Percentiles rank a stretch among this genome's conserved stretches.
phyloP scores from a whole-genome alignment of 1,284 basidiomycete species.

The Coriolopsis trogii region DNA sequence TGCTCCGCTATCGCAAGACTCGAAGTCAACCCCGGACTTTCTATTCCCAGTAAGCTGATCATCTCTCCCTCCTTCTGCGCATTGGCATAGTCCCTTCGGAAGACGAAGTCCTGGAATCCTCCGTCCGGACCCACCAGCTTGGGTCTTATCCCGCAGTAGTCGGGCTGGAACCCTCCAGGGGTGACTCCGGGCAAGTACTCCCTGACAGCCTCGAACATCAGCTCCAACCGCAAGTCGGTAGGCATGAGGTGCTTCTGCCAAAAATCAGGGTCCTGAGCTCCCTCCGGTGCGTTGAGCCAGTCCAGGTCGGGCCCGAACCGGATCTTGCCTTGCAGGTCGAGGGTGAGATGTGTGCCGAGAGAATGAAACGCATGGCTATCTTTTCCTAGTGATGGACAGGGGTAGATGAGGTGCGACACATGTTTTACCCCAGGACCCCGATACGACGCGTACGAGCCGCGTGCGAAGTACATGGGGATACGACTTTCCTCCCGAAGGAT shows the following conservation, averaged over 20 bases:
- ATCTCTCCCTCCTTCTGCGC: slow-evolving; percentile 46
- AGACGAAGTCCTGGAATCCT: slow-evolving; percentile 86
- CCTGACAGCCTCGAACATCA: slow-evolving; percentile 71
- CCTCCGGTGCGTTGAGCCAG: slow-evolving; percentile 68
- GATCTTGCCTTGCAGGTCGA: slow-evolving; percentile 87
- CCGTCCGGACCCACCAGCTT: slow-evolving; percentile 79
- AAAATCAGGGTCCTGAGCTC: slow-evolving; percentile 59
- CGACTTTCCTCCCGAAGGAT: slow-evolving; percentile 58
- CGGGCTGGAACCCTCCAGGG: slow-evolving; percentile 72
- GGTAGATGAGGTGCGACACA: slow-evolving; percentile 86
- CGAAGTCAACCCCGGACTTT: slow-evolving; percentile 78
- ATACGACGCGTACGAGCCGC: slow-evolving; percentile 89
- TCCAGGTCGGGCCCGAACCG: slow-evolving; percentile 95
- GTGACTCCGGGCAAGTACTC: slow-evolving; percentile 77
- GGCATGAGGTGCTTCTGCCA: slow-evolving; percentile 77
- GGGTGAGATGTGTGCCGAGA: slow-evolving; percentile 88
- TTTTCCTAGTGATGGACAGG: slow-evolving; percentile 71
- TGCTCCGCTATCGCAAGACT: slow-evolving; percentile 76
- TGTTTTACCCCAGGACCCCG: slow-evolving; percentile 70
- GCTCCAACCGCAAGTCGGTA: slow-evolving; percentile 59
- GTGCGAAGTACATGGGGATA: slow-evolving; percentile 75
- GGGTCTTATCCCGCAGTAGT: slow-evolving; percentile 92
- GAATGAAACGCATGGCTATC: slow-evolving; percentile 70
- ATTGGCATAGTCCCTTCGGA: slow-evolving; percentile 56
- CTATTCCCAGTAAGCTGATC: slow-evolving; percentile 79